These are phyloP conservation scores for Carpinus viminea DNA, from an alignment of 306 rosid genomes.

Conservation along the genomic window DNA sequence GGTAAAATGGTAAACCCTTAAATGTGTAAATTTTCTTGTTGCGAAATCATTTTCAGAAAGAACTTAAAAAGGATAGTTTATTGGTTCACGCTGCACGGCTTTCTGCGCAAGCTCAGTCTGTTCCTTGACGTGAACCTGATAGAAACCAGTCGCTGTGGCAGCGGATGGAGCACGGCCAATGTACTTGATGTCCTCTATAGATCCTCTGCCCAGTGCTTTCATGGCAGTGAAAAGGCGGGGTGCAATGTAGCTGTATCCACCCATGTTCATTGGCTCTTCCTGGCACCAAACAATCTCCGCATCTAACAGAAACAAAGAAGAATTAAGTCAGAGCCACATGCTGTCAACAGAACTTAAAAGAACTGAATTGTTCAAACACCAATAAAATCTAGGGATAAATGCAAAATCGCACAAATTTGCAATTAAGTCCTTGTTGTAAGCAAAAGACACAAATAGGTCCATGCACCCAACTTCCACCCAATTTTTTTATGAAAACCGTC, in stretches of 20 bases:
- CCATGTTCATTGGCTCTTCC: constrained; percentile 99
- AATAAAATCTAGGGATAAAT: no score
- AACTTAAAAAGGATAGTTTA: constrained; percentile 36
- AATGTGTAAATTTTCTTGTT: not conserved
- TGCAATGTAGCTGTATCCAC: constrained; percentile 67
- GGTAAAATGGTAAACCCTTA: no score
- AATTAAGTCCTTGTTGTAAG: no score
- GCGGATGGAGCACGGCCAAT: constrained; percentile 93
- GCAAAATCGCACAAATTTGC: no score
- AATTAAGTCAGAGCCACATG: constrained; percentile 11
- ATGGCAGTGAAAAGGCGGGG: constrained; percentile 78
- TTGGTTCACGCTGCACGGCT: constrained; percentile 69
- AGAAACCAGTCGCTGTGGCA: constrained; percentile 90
- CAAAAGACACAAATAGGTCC: not conserved
- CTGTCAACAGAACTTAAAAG: constrained; percentile 5
- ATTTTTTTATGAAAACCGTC: no score
- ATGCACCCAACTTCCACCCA: no score
- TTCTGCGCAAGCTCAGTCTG: constrained; percentile 77
- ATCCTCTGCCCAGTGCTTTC: constrained; percentile 72
- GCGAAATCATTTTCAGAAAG: not conserved
- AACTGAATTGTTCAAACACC: no score
- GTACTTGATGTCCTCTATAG: constrained; percentile 68
- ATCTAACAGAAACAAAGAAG: constrained; percentile 49
- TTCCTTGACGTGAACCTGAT: constrained; percentile 76
- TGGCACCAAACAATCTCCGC: constrained; percentile 98